Percentiles rank a stretch among this genome's conserved stretches.
Conservation (phyloP, 192 early-diverging fungal species). For the Chytriomyces hyalinus region DNA sequence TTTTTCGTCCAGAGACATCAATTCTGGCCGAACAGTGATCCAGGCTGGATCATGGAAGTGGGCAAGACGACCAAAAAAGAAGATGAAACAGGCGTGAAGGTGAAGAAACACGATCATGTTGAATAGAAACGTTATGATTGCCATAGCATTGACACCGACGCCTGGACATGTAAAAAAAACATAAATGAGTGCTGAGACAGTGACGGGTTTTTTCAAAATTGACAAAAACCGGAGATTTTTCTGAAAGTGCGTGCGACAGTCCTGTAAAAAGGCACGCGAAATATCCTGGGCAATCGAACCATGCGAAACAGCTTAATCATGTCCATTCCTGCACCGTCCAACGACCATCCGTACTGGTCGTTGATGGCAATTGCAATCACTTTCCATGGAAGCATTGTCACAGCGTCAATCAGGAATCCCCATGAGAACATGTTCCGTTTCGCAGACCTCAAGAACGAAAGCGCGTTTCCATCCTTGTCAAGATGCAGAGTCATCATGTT, state of each 20-base stretch:
- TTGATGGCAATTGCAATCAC: conserved; percentile 3
- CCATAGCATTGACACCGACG: conserved; percentile 28
- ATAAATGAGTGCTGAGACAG: conserved; percentile 30
- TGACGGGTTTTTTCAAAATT: neutral
- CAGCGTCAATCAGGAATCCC: conserved; percentile 36
- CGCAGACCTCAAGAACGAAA: neutral
- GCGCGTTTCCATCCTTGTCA: conserved; percentile 8
- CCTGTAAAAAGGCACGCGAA: conserved; percentile 20
- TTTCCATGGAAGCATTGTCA: conserved; percentile 43
- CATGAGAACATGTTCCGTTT: conserved; percentile 4
- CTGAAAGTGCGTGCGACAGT: conserved; percentile 24
- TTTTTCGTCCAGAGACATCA: neutral
- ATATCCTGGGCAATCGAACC: conserved; percentile 1
- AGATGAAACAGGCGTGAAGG: conserved; percentile 19
- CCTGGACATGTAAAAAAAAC: neutral
- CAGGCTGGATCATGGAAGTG: neutral
- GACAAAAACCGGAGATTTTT: conserved; percentile 10
- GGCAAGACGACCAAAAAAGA: conserved; percentile 4
- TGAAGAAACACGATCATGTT: conserved; percentile 21
- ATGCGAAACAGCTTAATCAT: conserved; percentile 27
- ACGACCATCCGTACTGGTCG: conserved; percentile 14
- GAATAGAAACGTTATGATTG: conserved; percentile 6
- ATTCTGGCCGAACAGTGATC: neutral
- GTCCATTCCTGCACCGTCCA: conserved; percentile 26
- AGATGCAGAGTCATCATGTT: conserved; percentile 16